Base-by-base conservation (phyloP, 192 early-diverging fungal genomes). In the Dissophora ornata region DNA sequence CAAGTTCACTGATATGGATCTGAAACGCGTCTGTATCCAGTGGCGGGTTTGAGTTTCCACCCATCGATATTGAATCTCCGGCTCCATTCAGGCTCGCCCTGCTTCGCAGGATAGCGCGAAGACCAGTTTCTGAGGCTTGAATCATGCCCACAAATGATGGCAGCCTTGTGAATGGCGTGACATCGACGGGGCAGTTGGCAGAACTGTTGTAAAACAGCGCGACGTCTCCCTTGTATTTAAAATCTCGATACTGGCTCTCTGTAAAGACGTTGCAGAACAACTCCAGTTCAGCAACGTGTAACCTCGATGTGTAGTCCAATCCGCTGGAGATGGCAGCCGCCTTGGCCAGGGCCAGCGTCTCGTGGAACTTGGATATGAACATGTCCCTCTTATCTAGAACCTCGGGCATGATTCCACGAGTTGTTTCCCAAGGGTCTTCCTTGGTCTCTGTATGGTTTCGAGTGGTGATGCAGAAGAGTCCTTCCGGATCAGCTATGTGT, bases 261-360 rank as follows among this genome's bases (percentile, higher is more conserved):
- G 62, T 60, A 30, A 61, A 74, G 32, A 65, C 71, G 30, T 74
- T 74, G 34, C 62, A 74, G 19, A 66, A 64, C 5, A 74, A 13
- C 49, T 74, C 62, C 8, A 65, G 50, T 5, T 74, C 70, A 1
- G 45, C 54, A 0, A 73, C 62, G 15, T 73, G 61, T 4, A 73
- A 34, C 10, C 60, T 24, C 0, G 62, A 55, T 0, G 70, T 73
- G 0, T 25, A 40, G 0, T 57, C 62, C 12, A 28, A 3, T n/a
- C 25, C 16, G 4, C 29, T 33, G 12, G 38, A 53, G 28, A 6
- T n/a, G 18, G 50, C 30, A 1, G 38, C 24, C 15, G 70, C 61
- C 47, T 73, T 73, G 25, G 46, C 56, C 2, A 65, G 34, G 1
- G 61, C 29, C 4, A 64, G 48, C 12, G 54, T 56, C 26, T 57